phyloP scores from a whole-genome alignment of 2,329 filamentous ascomycete genomes.

The Neurospora sp. region DNA sequence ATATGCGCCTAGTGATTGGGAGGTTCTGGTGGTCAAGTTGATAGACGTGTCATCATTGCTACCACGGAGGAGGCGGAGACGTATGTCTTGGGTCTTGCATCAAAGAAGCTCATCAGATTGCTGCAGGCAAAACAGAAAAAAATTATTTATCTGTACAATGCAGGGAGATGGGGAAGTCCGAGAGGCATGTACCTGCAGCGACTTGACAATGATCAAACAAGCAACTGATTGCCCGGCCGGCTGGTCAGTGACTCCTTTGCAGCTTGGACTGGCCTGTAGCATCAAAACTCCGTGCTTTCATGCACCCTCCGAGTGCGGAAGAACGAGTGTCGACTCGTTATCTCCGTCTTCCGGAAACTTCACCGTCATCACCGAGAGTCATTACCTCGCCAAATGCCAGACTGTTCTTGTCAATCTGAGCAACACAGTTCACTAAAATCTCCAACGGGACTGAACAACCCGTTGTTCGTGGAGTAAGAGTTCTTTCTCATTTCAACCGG shows the following conservation, averaged over 20 bases:
- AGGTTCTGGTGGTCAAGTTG: background rate
- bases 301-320: background rate
- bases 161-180: background rate
- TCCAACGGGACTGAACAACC: background rate
- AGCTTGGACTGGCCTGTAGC: background rate
- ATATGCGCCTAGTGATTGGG: background rate
- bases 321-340: background rate
- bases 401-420: no score
- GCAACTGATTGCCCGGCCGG: background rate
- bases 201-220: background rate
- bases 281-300: background rate
- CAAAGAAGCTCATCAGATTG: background rate
- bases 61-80: background rate
- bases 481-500: background rate
- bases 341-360: background rate
- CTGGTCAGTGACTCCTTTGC: background rate
- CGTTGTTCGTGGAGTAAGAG: background rate
- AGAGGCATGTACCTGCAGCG: background rate
- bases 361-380: background rate
- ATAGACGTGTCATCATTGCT: background rate
- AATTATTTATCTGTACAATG: background rate
- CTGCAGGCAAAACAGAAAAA: background rate
- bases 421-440: no score
- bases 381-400: background rate
- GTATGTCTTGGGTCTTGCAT: background rate